Evolutionary conservation across 2,329 filamentous ascomycete species (phyloP), one percentile per base, ranked within the genome.

Genomic region (Diaporthe citriasiana): DNA sequence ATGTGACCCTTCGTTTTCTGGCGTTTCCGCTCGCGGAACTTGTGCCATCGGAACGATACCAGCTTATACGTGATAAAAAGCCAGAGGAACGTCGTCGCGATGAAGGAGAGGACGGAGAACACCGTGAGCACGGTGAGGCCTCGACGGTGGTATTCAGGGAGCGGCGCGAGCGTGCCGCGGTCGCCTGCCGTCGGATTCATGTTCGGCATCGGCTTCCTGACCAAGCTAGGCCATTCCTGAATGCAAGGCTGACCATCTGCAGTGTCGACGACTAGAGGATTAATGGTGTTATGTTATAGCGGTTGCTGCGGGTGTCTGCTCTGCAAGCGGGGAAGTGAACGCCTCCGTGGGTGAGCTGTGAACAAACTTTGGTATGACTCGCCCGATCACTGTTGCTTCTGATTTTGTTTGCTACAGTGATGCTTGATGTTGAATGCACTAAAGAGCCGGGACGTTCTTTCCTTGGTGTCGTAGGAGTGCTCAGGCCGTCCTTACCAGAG

Each of bases 41-140:
- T 51, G 56, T 40, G 38, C n/a, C 30, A 40, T n/a, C n/a, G 40
- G 30, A 63, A 63, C 9, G 38, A 35, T 2, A 68, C 15, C n/a
- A 75, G 42, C 45, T 76, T 76, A 71, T 55, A 74, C 1, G 73
- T 66, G 15, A 77, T 57, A 35, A 76, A 77, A 0, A 47, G 15
- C 65, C 74, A 75, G 3, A 77, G 47, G 19, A 25, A 33, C 10
- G 63, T 60, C 4, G 76, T 75, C 22, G 76, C 50, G 13, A 75
- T 25, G 51, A 77, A 71, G 1, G 75, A 76, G 9, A 77, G 33
- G 10, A 73, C 22, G 27, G 76, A 70, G 19, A 74, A 71, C 1
- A n/a, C 40, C 6, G 69, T 70, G n/a, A 76, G 71, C 30, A 74
- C 73, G 10, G 69, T 66, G 30, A 77, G 66, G 22, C 73, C 75